Conservation (phyloP, 208 protist genomes). For the Trichomonas gallinae region DNA sequence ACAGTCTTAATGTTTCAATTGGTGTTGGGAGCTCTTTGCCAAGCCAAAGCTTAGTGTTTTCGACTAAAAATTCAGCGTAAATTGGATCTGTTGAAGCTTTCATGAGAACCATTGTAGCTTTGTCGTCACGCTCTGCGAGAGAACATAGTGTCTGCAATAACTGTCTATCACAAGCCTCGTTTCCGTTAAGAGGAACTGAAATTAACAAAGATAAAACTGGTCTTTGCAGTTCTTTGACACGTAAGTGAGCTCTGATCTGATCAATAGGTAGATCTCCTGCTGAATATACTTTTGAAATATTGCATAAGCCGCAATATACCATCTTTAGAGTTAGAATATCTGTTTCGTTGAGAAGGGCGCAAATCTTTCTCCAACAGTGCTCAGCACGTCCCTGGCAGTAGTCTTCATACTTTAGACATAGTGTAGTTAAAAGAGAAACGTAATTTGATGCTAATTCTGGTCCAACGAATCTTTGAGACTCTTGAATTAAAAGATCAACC, state of each 20-base stretch:
- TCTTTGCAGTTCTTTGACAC: not conserved
- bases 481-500: slow-evolving; percentile 6
- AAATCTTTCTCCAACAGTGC: not conserved
- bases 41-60: not conserved
- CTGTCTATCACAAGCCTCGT: not conserved
- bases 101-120: not conserved
- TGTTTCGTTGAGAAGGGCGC: not conserved
- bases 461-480: not conserved
- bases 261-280: not conserved
- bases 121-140: not conserved
- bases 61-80: not conserved
- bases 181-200: not conserved
- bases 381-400: not conserved
- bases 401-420: not conserved
- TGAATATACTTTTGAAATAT: not conserved
- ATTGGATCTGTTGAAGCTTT: not conserved
- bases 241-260: not conserved
- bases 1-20: not conserved
- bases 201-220: not conserved
- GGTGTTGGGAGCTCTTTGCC: not conserved
- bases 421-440: not conserved
- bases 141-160: not conserved
- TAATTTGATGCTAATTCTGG: not conserved
- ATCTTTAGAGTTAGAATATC: not conserved
- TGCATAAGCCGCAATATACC: not conserved